Conservation (phyloP, 2,329 filamentous ascomycete genomes). For the Alternaria gaisen region DNA sequence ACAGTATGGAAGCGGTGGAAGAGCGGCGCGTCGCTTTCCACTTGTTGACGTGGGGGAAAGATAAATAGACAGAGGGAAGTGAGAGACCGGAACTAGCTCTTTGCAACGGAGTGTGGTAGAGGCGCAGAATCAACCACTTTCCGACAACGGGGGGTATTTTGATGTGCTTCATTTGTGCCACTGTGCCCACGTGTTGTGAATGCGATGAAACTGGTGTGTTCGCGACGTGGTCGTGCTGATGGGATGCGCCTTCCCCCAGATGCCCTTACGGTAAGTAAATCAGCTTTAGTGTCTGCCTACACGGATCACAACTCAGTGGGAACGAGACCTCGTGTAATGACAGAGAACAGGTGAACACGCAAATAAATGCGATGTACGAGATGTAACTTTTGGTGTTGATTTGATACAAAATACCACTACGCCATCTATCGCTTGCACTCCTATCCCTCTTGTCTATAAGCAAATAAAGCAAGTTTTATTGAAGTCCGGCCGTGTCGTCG, state of each 20-base stretch:
- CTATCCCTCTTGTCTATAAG: constrained; percentile 2
- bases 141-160: background rate
- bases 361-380: too few species aligned
- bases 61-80: too few species aligned
- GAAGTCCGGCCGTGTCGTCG: constrained; percentile 8
- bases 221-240: background rate
- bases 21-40: background rate
- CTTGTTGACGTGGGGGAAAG: background rate
- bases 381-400: background rate
- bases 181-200: constrained; percentile 1
- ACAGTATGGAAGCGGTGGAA: background rate
- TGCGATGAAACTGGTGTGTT: background rate
- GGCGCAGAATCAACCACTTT: background rate
- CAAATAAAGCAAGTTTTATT: background rate
- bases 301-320: background rate
- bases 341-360: background rate
- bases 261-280: background rate
- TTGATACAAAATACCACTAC: background rate
- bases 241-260: background rate
- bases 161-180: background rate
- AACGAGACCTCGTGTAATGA: background rate
- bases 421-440: background rate
- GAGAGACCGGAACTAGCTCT: background rate
- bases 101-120: background rate
- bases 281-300: background rate